Evolutionary conservation across 2,329 filamentous ascomycete species (phyloP), one percentile per base, ranked within the genome.

Genomic region (Ascochyta koolunga): DNA sequence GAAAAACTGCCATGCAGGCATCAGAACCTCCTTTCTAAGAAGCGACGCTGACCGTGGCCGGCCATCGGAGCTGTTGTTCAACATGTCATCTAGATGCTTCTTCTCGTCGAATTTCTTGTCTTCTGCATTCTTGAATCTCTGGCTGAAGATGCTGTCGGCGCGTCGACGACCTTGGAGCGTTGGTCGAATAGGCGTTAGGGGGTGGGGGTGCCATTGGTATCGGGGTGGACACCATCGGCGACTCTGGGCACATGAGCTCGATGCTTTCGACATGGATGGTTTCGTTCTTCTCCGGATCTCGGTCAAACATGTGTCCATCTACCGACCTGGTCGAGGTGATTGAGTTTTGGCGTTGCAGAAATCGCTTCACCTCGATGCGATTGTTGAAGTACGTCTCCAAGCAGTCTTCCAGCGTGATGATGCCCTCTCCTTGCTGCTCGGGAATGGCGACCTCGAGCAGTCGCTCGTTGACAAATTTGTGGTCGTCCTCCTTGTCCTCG

Each of bases 1-100:
- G 77, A 97, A 98, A 69, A 98, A 96, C 68, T 97, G 93, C 92
- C 93, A 98, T 2, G 95, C 95, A 32, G 93, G 93, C 79, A 98
- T 96, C 54, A 93, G 88, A 13, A 98, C 89, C 66, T 96, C 93
- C 69, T 93, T 96, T 60, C 83, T 70, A 54, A 73, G 75, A 43
- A 82, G 74, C 29, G 78, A 80, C 33, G 66, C 64, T 38, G 72
- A 70, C 21, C 71, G 61, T 68, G 73, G 70, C 60, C 64, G 64
- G 54, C 61, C 64, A 61, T 60, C 42, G 38, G 67, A 67, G 53
- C 73, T 69, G 29, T 67, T 67, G 39, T 65, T 70, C 46, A 68
- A 56, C 53, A 75, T 72, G 47, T 77, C 76, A 33, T 72, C 62
- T 78, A 75, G 60, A 21, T 68, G 66, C 67, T 76, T 79, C 63